Evolutionary conservation across 495 filamentous ascomycete species (phyloP).

Genomic region (Penicillium alfredii): DNA sequence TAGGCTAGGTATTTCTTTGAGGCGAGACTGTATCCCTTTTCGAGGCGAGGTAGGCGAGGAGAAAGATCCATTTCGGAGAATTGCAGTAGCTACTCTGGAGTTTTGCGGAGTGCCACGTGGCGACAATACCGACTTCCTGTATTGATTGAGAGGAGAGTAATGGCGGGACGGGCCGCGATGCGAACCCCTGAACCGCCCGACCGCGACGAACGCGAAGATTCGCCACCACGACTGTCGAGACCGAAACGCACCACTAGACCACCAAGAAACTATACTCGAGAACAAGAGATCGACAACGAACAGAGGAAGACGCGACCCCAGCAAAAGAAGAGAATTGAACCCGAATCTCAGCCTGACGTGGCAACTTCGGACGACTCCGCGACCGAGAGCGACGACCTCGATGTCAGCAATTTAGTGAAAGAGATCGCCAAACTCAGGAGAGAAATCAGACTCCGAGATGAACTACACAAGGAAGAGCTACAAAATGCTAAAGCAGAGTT

Average conservation of each 20-base stretch:
- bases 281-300: slow-evolving; percentile 13
- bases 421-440: slow-evolving; percentile 18
- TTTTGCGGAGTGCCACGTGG: no score
- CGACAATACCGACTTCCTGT: no score
- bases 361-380: slow-evolving; percentile 9
- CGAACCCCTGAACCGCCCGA: no score
- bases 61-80: no score
- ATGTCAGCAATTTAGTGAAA: slow-evolving; percentile 5
- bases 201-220: slow-evolving; percentile 18
- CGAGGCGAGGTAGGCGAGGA: no score
- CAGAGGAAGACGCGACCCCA: slow-evolving; percentile 9
- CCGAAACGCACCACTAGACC: slow-evolving; percentile 13
- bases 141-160: no score
- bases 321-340: slow-evolving; percentile 9
- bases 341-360: slow-evolving; percentile 9
- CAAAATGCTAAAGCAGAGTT: slow-evolving; percentile 18
- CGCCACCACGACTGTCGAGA: slow-evolving; percentile 13
- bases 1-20: no score
- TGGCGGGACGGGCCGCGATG: slow-evolving; percentile 20
- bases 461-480: slow-evolving; percentile 18
- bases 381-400: slow-evolving; percentile 16
- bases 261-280: slow-evolving; percentile 5
- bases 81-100: no score
- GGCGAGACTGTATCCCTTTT: no score
- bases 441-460: slow-evolving; percentile 18